A percentile compares a stretch with the other conserved stretches of the same genome.
These are phyloP conservation scores for Myxozyma geophila DNA, from an alignment of 805 yeast genomes.

Conservation along the genomic window DNA sequence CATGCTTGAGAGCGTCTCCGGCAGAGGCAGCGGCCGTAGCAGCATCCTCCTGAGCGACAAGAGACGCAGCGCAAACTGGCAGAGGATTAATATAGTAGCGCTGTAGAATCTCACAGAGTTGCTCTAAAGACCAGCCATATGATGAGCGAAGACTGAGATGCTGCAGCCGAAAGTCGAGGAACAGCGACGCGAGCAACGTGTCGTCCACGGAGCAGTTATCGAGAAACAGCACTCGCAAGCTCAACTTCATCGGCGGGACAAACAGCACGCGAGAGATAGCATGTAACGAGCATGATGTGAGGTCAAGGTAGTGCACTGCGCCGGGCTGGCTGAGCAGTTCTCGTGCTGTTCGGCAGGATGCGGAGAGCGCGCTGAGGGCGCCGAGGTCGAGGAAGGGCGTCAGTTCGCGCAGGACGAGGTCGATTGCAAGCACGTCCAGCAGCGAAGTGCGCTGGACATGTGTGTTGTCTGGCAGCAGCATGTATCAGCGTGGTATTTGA, in stretches of 20 bases:
- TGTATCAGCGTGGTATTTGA: too few relatives aligned
- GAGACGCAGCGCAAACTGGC: constrained; percentile 18
- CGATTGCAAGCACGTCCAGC: constrained; percentile 18
- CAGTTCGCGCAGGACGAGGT: constrained; percentile 28
- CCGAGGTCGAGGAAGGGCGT: constrained; percentile 26
- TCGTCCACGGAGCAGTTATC: constrained; percentile 33
- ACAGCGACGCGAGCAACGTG: constrained; percentile 24
- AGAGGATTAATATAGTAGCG: constrained; percentile 21
- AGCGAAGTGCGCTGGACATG: background rate
- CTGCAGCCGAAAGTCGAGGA: constrained; percentile 26
- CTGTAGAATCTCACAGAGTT: constrained; percentile 22
- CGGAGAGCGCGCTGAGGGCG: constrained; percentile 20
- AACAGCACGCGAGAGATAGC: constrained; percentile 48
- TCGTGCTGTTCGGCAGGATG: constrained; percentile 17
- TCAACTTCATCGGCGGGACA: constrained; percentile 59
- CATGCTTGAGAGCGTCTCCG: background rate
- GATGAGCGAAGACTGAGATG: constrained; percentile 26
- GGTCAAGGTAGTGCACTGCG: constrained; percentile 30
- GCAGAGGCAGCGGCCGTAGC: background rate
- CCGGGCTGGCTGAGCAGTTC: constrained; percentile 19
- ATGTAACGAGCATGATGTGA: constrained; percentile 18
- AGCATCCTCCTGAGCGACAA: constrained; percentile 11
- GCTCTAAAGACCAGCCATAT: constrained; percentile 31
- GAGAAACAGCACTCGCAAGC: constrained; percentile 55
- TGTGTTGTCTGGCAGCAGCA: background rate